Evolutionary conservation across 768 basidiomycete species (phyloP).

Genomic region (Lyophyllum shimeji): DNA sequence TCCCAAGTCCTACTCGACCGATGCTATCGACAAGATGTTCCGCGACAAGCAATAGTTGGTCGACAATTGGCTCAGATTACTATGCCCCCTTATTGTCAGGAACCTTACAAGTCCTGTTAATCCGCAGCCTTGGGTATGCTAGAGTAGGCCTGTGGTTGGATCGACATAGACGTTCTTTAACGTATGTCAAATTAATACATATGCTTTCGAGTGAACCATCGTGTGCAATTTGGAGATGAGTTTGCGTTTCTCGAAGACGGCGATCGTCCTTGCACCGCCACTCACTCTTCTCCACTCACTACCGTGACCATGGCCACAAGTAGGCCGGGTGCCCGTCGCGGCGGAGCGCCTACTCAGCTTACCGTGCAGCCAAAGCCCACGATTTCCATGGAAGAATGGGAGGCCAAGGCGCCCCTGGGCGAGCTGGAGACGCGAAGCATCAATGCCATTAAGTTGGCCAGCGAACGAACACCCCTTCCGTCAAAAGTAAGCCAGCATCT

Average conservation of each 20-base stretch:
- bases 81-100: background rate
- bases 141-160: background rate
- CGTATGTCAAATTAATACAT: background rate
- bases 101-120: constrained; percentile 4
- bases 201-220: background rate
- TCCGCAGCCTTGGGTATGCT: background rate
- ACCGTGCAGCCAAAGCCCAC: constrained; percentile 35
- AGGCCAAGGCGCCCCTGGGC: constrained; percentile 72
- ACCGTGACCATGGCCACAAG: background rate
- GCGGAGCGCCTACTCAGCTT: constrained; percentile 8
- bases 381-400: constrained; percentile 89
- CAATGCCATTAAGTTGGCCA: constrained; percentile 56
- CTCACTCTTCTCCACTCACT: too few relatives aligned
- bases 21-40: constrained; percentile 79
- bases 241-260: too few relatives aligned
- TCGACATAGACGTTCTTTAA: constrained; percentile 2
- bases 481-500: constrained; percentile 58
- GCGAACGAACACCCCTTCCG: constrained; percentile 64
- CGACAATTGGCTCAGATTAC: background rate
- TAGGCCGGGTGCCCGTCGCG: constrained; percentile 1
- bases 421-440: constrained; percentile 72
- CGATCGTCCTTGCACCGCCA: background rate
- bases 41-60: constrained; percentile 41
- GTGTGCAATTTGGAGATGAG: too few relatives aligned
- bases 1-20: constrained; percentile 88